Evolutionary conservation across 108 stramenopile species (phyloP).

Genomic region (Cyclotella cryptica): DNA sequence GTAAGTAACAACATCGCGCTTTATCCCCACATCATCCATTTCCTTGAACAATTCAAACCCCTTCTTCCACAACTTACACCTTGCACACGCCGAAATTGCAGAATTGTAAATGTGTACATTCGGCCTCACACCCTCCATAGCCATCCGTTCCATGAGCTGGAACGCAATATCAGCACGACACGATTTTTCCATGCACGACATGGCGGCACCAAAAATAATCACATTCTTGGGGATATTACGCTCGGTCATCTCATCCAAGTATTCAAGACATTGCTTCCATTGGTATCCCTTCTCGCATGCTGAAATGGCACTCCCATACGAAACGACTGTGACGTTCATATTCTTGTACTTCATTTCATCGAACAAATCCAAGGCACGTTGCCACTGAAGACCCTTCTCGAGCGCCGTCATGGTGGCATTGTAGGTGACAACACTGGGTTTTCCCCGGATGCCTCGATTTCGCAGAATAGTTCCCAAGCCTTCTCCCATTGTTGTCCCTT

Average conservation of each 20-base stretch:
- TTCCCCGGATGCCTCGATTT: conserved; percentile 84
- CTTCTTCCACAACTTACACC: conserved; percentile 86
- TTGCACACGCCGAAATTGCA: conserved; percentile 87
- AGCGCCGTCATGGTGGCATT: conserved; percentile 90
- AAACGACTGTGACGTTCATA: conserved; percentile 89
- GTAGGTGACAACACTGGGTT: conserved; percentile 88
- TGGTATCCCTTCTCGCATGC: conserved; percentile 92
- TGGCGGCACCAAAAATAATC: conserved; percentile 90
- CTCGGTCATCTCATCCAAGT: conserved; percentile 93
- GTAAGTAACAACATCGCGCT: conserved; percentile 85
- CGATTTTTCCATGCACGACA: conserved; percentile 92
- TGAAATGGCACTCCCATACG: conserved; percentile 89
- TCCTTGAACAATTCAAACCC: conserved; percentile 81
- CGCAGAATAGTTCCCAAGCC: conserved; percentile 86
- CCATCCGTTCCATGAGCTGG: conserved; percentile 89
- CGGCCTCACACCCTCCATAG: conserved; percentile 75
- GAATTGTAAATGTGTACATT: conserved; percentile 90
- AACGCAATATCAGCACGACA: conserved; percentile 87
- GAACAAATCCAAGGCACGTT: conserved; percentile 85
- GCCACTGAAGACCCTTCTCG: conserved; percentile 88
- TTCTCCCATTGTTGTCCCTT: conserved; percentile 91
- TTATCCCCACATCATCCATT: conserved; percentile 77
- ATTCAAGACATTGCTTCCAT: conserved; percentile 90
- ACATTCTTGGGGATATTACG: conserved; percentile 87
- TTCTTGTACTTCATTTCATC: conserved; percentile 91